Evolutionary conservation across 2,329 filamentous ascomycete genomes (phyloP).

Genomic region (Neopestalotiopsis rosae): DNA sequence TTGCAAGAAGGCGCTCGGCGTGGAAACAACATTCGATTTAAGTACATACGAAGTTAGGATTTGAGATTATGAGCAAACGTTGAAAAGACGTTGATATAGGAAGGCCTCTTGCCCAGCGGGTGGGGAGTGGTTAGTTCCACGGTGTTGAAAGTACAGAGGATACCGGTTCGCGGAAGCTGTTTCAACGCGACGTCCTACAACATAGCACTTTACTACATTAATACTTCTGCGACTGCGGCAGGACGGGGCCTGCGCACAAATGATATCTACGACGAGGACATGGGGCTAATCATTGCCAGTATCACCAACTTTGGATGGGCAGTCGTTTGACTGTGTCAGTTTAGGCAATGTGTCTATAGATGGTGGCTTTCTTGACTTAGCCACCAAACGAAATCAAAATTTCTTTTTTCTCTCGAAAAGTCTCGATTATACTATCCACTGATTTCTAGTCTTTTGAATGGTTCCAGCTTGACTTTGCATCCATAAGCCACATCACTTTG

Average conservation of each 20-base stretch:
- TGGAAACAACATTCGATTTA: background rate
- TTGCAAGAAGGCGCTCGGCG: background rate
- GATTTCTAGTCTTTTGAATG: background rate
- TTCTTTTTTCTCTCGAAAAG: background rate
- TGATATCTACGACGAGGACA: background rate
- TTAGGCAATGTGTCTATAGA: background rate
- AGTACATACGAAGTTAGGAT: slow-evolving; percentile 18
- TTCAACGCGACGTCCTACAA: slow-evolving; percentile 9
- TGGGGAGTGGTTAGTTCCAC: slow-evolving; percentile 9
- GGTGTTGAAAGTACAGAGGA: slow-evolving; percentile 6
- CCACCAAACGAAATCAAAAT: background rate
- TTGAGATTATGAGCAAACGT: slow-evolving; percentile 8
- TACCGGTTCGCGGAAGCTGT: background rate
- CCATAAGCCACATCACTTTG: too few species aligned
- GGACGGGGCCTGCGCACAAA: background rate
- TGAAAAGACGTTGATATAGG: background rate
- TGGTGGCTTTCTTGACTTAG: background rate
- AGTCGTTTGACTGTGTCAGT: background rate
- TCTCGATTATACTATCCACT: background rate
- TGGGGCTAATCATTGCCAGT: background rate
- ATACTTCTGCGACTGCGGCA: background rate
- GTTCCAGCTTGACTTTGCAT: background rate
- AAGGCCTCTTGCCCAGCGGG: background rate
- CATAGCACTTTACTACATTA: slow-evolving; percentile 14
- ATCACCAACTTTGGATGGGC: background rate